Evolutionary conservation across 768 basidiomycete genomes (phyloP).

Genomic region (Kwoniella europaea): DNA sequence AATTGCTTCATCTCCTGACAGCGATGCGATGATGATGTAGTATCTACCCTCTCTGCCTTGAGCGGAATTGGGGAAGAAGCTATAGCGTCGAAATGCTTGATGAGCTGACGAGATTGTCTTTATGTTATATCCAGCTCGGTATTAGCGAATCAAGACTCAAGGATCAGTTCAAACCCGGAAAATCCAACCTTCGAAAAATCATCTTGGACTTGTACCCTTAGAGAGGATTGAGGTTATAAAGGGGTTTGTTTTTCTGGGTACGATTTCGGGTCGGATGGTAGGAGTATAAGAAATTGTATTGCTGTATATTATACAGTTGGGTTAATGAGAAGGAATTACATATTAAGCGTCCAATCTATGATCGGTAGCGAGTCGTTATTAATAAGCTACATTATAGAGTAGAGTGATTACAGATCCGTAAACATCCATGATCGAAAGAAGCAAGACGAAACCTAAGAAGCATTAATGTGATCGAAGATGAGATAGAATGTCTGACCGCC

Average conservation of each 20-base stretch:
- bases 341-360: too few relatives aligned
- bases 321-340: too few relatives aligned
- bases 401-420: too few relatives aligned
- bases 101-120: slow-evolving; percentile 10
- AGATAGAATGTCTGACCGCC: slow-evolving; percentile 11
- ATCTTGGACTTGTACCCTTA: slow-evolving; percentile 6
- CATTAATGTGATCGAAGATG: slow-evolving; percentile 7
- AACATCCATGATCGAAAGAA: too few relatives aligned
- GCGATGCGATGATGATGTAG: not conserved
- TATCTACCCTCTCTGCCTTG: not conserved
- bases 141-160: slow-evolving; percentile 24
- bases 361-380: too few relatives aligned
- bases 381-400: too few relatives aligned
- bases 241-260: too few relatives aligned
- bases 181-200: slow-evolving; percentile 19
- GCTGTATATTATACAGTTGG: too few relatives aligned
- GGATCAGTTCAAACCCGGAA: slow-evolving; percentile 24
- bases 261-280: too few relatives aligned
- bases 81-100: too few relatives aligned
- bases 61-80: too few relatives aligned
- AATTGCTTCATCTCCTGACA: not conserved
- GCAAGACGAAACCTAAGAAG: not conserved
- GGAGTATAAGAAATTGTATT: too few relatives aligned
- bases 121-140: not conserved
- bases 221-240: not conserved